Base-by-base conservation (phyloP, 2,329 filamentous ascomycete genomes). In the Arthroderma uncinatum region DNA sequence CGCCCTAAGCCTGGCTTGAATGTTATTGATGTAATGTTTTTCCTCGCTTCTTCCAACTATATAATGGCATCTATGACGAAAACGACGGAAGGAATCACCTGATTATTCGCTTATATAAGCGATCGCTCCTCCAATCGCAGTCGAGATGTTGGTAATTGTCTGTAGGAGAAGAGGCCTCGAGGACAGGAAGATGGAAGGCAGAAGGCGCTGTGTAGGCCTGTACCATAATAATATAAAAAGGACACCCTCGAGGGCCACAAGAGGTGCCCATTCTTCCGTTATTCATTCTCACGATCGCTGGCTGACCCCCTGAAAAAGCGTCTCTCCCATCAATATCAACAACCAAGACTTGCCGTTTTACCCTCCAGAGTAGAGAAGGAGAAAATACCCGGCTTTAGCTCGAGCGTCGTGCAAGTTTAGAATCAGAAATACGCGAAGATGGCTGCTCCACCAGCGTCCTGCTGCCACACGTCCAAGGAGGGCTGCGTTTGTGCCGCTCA, bases 401-500 rank as follows among this genome's bases (percentile, higher is more conserved):
- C 10, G 8, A 39, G 36, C 8, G 44, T 48, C 14, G 2, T 28
- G 10, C 21, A 30, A 21, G 23, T 30, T 30, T n/a, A 25, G 21
- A 30, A 30, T 25, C 44, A 48, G 28, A 30, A 48, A n/a, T 12
- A 14, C 16, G 25, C 16, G 19, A 73, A 69, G 62, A 76, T 76
- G 73, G 69, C 75, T 58, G 68, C 77, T 64, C 79, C 78, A 57
- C 66, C 69, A 48, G 33, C 58, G 47, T 79, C 78, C 64, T 84
- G 82, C 79, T 84, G 82, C 72, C 79, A 79, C 70, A 78, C 78
- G 64, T 75, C 78, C 64, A 66, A 76, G 62, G 75, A 74, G 64
- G 71, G 75, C 66, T 84, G 82, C 65, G 77, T 79, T 63, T 82
- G 79, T 65, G 78, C 79, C 39, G 73, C 76, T 56, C 79, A 82